Evolutionary conservation across 2,329 filamentous ascomycete species (phyloP), one percentile per base, ranked within the genome.

Genomic region (Amauroascus niger): DNA sequence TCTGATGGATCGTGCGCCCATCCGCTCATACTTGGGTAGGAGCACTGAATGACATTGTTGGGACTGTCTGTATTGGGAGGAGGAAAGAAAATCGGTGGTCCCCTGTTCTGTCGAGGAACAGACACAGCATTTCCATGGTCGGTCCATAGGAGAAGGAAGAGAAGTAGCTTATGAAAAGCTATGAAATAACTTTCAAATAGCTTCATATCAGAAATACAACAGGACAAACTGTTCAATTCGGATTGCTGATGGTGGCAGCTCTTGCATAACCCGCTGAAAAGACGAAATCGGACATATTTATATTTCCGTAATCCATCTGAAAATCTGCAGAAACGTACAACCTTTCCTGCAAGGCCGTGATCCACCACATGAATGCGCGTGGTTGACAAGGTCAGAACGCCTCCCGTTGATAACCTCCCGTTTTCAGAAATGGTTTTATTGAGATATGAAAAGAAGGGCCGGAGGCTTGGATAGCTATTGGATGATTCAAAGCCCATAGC

Each of bases 21-120:
- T n/a, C 55, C 55, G 16, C 24, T 49, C 55, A 57, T 57, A 6
- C 18, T 37, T 14, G 55, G 55, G 20, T 57, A 57, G 26, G 45
- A 35, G 20, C 55, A 57, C 13, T 41, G 28, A 33, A 57, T 57
- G 24, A 57, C 26, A 44, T 44, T 50, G 14, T 50, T 55, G 13
- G 53, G 49, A n/a, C 48, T 48, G 18, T 57, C 52, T 3, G 22
- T 47, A 35, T 53, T 57, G 6, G 49, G 49, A 33, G 44, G 49
- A 14, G 55, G 55, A 16, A 32, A 28, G 33, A 57, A 57, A 20
- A 26, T 16, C 18, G 50, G 50, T 5, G 41, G n/a, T 8, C 26
- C 32, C 6, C 3, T 9, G n/a, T 39, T 37, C 30, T 52, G 41
- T 14, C 13, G 20, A 5, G 33, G 26, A 24, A 44, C 35, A 40